These are phyloP conservation scores for Parmelia sp. DNA, from an alignment of 495 filamentous ascomycete genomes.

Conservation along the genomic window DNA sequence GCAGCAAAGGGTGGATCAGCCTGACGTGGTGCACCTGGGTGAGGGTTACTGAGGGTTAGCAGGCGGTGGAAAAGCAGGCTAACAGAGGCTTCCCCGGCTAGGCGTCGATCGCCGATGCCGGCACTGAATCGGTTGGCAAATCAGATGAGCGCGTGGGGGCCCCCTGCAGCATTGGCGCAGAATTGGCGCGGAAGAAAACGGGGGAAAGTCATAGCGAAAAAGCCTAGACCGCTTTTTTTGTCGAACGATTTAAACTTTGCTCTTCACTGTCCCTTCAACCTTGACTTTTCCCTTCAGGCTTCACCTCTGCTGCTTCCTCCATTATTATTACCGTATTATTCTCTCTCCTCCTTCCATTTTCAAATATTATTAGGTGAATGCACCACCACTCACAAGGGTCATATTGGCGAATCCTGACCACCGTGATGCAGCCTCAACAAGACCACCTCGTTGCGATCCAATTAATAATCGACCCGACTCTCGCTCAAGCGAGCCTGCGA, in stretches of 20 bases:
- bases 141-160: neutral
- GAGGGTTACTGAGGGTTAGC: too few species aligned
- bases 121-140: neutral
- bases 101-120: neutral
- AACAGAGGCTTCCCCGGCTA: too few species aligned
- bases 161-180: neutral
- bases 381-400: too few species aligned
- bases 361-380: too few species aligned
- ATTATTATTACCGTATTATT: too few species aligned
- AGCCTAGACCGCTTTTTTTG: neutral
- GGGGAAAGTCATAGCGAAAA: neutral
- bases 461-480: neutral
- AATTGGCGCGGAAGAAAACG: neutral
- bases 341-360: neutral
- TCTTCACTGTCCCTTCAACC: neutral
- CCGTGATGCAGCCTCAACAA: neutral
- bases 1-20: conserved; percentile 4
- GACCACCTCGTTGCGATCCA: neutral
- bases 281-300: neutral
- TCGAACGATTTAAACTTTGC: neutral
- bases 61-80: too few species aligned
- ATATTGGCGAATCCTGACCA: too few species aligned
- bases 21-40: too few species aligned
- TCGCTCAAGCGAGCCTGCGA: neutral
- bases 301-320: too few species aligned